Evolutionary conservation across 1,284 basidiomycete genomes (phyloP).

Genomic region (Irpex sp.): DNA sequence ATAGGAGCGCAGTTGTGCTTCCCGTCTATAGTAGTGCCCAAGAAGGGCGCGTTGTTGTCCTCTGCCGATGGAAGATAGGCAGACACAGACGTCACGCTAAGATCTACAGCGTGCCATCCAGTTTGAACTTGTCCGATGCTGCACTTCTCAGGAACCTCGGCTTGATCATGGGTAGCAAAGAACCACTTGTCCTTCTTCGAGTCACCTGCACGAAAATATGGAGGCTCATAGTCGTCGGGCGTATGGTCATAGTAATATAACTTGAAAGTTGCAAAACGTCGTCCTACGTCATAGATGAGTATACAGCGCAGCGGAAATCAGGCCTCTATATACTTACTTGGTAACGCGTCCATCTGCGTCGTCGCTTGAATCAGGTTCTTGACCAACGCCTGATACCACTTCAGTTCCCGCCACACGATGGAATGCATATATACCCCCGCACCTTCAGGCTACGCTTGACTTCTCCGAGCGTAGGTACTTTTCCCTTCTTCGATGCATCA

Average conservation of each 20-base stretch:
- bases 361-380: slow-evolving; percentile 74
- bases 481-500: slow-evolving; percentile 52
- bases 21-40: slow-evolving; percentile 40
- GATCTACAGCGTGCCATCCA: slow-evolving; percentile 68
- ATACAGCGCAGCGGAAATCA: slow-evolving; percentile 3
- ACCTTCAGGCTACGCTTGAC: slow-evolving; percentile 75
- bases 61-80: slow-evolving; percentile 66
- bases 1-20: slow-evolving; percentile 27
- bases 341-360: slow-evolving; percentile 72
- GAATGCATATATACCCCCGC: background rate
- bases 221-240: slow-evolving; percentile 75
- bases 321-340: slow-evolving; percentile 44
- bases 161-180: slow-evolving; percentile 67
- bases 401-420: background rate
- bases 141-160: slow-evolving; percentile 69
- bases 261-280: slow-evolving; percentile 81
- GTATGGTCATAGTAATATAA: slow-evolving; percentile 74
- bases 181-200: slow-evolving; percentile 67
- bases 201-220: slow-evolving; percentile 68
- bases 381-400: slow-evolving; percentile 48
- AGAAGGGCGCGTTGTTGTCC: slow-evolving; percentile 54
- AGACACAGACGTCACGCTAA: slow-evolving; percentile 69
- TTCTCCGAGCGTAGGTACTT: slow-evolving; percentile 62
- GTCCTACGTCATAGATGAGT: slow-evolving; percentile 42
- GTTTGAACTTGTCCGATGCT: slow-evolving; percentile 64